Evolutionary conservation across 306 rosid species (phyloP).

Genomic region (Albizia julibrissin): DNA sequence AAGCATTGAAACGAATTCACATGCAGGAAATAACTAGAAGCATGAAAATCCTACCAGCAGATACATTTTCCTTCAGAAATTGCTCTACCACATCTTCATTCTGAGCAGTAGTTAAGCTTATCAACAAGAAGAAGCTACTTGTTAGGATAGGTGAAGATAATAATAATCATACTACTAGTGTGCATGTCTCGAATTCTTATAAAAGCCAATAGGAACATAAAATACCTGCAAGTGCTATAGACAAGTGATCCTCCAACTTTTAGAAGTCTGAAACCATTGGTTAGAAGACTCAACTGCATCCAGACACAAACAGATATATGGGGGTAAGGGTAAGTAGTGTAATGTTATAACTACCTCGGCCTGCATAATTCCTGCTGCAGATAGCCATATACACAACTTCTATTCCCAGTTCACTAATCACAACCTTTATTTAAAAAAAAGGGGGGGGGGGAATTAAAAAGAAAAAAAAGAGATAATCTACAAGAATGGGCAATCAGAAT

Average conservation of each 20-base stretch:
- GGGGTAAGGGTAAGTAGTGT: not conserved
- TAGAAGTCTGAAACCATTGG: constrained; percentile 80
- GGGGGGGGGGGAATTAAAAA: too few species aligned
- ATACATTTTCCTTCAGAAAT: constrained; percentile 68
- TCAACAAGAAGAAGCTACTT: constrained; percentile 25
- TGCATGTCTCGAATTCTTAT: not conserved
- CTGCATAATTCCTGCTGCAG: not conserved
- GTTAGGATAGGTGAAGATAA: constrained; percentile 1
- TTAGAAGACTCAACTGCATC: constrained; percentile 77
- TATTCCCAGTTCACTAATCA: constrained; percentile 5
- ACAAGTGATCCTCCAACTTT: constrained; percentile 79
- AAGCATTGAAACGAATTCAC: constrained; percentile 2
- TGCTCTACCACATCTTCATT: constrained; percentile 85
- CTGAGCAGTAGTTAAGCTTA: constrained; percentile 82
- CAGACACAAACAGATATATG: constrained; percentile 24
- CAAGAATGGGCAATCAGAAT: constrained; percentile 5
- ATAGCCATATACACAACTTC: constrained; percentile 4
- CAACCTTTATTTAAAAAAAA: not conserved
- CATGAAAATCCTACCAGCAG: constrained; percentile 60
- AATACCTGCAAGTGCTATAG: constrained; percentile 97
- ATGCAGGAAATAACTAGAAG: constrained; percentile 18
- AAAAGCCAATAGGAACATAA: constrained; percentile 16
- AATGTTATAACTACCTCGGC: not conserved
- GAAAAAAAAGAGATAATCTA: not conserved
- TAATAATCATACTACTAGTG: not conserved